Percentiles rank a stretch among this genome's conserved stretches.
phyloP scores from a whole-genome alignment of 2,329 filamentous ascomycete species.

The Microcyclospora pomicola region DNA sequence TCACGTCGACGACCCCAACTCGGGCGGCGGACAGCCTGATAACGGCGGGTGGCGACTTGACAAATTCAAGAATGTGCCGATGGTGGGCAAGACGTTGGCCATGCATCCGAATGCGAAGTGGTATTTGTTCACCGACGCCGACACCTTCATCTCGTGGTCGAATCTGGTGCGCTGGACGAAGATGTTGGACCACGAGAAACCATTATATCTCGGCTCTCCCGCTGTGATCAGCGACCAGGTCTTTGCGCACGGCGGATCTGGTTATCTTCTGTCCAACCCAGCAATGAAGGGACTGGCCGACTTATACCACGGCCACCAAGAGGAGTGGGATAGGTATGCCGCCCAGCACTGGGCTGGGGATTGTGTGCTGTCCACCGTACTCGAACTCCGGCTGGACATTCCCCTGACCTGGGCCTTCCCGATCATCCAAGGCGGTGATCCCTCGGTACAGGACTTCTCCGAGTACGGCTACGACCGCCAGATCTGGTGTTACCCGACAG shows the following conservation, averaged over 20 bases:
- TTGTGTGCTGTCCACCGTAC: slow-evolving; percentile 9
- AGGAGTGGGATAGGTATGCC: slow-evolving; percentile 22
- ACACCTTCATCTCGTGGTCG: slow-evolving; percentile 33
- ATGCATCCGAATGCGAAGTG: slow-evolving; percentile 34
- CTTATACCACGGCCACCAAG: slow-evolving; percentile 27
- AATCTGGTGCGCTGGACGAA: slow-evolving; percentile 32
- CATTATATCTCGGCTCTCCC: slow-evolving; percentile 36
- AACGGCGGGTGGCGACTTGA: slow-evolving; percentile 33
- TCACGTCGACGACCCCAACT: slow-evolving; percentile 1
- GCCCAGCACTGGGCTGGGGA: slow-evolving; percentile 13
- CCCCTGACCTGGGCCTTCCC: slow-evolving; percentile 11
- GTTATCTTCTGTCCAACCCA: slow-evolving; percentile 38
- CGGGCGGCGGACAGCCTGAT: slow-evolving; percentile 1
- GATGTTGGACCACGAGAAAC: slow-evolving; percentile 28
- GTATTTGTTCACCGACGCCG: slow-evolving; percentile 41
- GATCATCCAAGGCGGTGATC: slow-evolving; percentile 12
- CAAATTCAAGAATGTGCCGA: slow-evolving; percentile 42
- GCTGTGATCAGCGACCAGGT: slow-evolving; percentile 36
- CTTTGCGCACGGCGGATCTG: slow-evolving; percentile 41
- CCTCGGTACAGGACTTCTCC: slow-evolving; percentile 14
- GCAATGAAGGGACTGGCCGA: slow-evolving; percentile 33
- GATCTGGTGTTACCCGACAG: slow-evolving; percentile 17
- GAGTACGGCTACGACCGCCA: slow-evolving; percentile 3
- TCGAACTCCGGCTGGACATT: slow-evolving; percentile 3
- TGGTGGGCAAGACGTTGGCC: slow-evolving; percentile 36